Conservation (phyloP, 768 basidiomycete genomes). For the Hypholoma fasciculare region DNA sequence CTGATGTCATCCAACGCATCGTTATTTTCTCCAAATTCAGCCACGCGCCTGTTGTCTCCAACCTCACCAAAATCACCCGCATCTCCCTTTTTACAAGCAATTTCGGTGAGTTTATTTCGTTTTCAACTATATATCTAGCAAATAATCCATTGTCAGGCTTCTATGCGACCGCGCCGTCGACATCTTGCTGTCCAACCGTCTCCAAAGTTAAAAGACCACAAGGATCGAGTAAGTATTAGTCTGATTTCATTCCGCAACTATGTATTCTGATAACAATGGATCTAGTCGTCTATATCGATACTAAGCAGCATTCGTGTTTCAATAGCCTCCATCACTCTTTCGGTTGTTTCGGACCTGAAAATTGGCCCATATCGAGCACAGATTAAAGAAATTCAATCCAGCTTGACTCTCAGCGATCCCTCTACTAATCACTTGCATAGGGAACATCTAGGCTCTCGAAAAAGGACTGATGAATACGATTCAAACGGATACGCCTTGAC, state of each 20-base stretch:
- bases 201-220: slow-evolving; percentile 37
- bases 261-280: neutral
- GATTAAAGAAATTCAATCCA: slow-evolving; percentile 39
- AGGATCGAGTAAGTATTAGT: slow-evolving; percentile 35
- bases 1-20: slow-evolving; percentile 16
- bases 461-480: slow-evolving; percentile 33
- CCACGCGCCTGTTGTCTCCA: slow-evolving; percentile 19
- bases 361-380: slow-evolving; percentile 42
- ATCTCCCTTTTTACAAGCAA: slow-evolving; percentile 41
- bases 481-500: slow-evolving; percentile 50
- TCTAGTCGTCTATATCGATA: slow-evolving; percentile 46
- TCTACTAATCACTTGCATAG: slow-evolving; percentile 44
- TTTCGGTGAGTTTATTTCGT: slow-evolving; percentile 38
- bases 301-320: slow-evolving; percentile 43
- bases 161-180: slow-evolving; percentile 46
- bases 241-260: neutral
- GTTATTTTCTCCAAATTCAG: slow-evolving; percentile 18
- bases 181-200: slow-evolving; percentile 32
- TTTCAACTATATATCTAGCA: neutral
- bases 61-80: slow-evolving; percentile 24
- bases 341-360: slow-evolving; percentile 31
- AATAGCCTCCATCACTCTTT: slow-evolving; percentile 48
- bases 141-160: slow-evolving; percentile 33
- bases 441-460: slow-evolving; percentile 50
- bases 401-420: slow-evolving; percentile 49